These are phyloP conservation scores for Pestalotiopsis sp. DNA, from an alignment of 2,329 filamentous ascomycete species.

Conservation along the genomic window DNA sequence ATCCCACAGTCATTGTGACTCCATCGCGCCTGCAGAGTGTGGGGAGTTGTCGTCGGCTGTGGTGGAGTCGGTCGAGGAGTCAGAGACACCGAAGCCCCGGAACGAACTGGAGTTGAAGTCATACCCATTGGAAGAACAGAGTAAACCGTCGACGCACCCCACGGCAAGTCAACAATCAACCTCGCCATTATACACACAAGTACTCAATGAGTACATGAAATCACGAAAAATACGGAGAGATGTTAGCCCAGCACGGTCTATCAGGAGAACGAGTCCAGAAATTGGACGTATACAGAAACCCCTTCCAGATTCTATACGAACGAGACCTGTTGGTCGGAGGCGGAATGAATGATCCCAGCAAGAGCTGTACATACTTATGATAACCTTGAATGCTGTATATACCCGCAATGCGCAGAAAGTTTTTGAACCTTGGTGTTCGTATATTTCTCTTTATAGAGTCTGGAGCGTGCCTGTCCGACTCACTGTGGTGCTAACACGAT, in stretches of 20 bases:
- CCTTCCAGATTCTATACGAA: constrained; percentile 38
- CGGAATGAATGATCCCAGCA: constrained; percentile 34
- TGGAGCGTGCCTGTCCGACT: background rate
- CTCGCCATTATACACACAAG: constrained; percentile 26
- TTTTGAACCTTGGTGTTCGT: background rate
- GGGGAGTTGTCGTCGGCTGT: constrained; percentile 26
- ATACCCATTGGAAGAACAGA: constrained; percentile 21
- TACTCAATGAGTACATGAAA: constrained; percentile 22
- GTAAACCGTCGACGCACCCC: background rate
- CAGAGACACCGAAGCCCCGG: constrained; percentile 45
- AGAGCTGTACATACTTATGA: constrained; percentile 34
- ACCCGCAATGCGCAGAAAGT: constrained; percentile 10
- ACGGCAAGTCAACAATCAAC: constrained; percentile 33
- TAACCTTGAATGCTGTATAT: constrained; percentile 23
- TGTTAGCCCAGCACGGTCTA: constrained; percentile 32
- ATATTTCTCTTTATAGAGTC: background rate
- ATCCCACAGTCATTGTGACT: constrained; percentile 10
- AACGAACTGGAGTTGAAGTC: constrained; percentile 34
- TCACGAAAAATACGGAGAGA: constrained; percentile 32
- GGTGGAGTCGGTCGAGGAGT: constrained; percentile 40
- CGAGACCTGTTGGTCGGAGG: constrained; percentile 41
- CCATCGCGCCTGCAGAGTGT: constrained; percentile 19
- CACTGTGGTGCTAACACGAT: background rate
- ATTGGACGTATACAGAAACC: constrained; percentile 50
- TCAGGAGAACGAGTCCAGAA: constrained; percentile 46